Base-by-base conservation (phyloP, 2,329 filamentous ascomycete species). In the Ophiocordyceps camponoti-saundersi region DNA sequence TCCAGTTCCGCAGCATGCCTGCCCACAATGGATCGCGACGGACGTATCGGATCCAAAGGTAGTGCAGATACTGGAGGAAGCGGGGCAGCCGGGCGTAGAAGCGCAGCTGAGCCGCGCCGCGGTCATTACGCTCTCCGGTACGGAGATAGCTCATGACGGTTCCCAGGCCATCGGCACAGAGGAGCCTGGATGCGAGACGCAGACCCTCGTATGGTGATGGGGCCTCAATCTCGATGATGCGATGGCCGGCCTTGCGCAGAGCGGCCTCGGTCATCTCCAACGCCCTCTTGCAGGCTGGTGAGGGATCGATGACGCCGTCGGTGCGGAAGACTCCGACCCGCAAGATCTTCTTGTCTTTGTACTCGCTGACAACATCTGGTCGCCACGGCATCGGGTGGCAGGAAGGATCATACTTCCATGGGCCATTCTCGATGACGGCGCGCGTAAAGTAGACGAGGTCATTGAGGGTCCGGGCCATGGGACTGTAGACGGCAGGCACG, bases 351-450 rank as follows among this genome's bases (percentile, higher is more conserved):
- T 79, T 82, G 29, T 73, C 69, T 34, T 67, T 63, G 49, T 75
- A 80, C 42, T 80, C 76, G 16, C 70, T 60, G 53, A 79, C 75
- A 1, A 79, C 55, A 0, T 82, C 70, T 2, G 70, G 60, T 48
- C 83, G 70, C 89, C 89, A 95, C 3, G 75, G 69, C n/a, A 95
- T 71, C 0, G 87, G 88, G 57, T 94, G 87, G 1, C 90, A 85
- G 0, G 78, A 82, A 55, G 86, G 80, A 59, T 95, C 89, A 57
- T 93, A 94, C 49, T 75, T 81, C 89, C 89, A 95, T 0, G 88
- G 86, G 63, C 85, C 70, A 79, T 92, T 90, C 45, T 76, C 67
- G 47, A 95, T 75, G 47, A 95, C 67, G 8, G 79, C 75, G 46
- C 79, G 78, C 3, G 85, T 85, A 61, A 95, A 95, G 65, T 94